Percentiles rank a stretch among this genome's conserved stretches.
Evolutionary conservation across 1,284 basidiomycete species (phyloP).

Genomic region (Flammula alnicola): DNA sequence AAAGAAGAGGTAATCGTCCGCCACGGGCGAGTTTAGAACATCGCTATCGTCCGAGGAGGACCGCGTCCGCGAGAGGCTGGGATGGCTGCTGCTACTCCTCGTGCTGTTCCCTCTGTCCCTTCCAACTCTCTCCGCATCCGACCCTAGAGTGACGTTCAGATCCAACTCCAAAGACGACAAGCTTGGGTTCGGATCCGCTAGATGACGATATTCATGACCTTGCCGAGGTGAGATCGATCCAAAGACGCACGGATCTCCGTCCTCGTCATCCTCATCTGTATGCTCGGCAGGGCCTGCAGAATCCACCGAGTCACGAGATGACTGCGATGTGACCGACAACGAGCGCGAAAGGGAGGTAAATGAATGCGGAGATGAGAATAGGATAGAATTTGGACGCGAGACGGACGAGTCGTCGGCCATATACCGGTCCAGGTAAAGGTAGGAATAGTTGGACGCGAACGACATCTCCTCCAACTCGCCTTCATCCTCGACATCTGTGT

Average conservation of each 20-base stretch:
- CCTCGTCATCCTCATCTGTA: slow-evolving; percentile 6
- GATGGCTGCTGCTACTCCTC: slow-evolving; percentile 20
- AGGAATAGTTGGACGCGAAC: neutral
- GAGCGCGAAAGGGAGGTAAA: slow-evolving; percentile 26
- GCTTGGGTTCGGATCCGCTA: slow-evolving; percentile 13
- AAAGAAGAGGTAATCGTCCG: slow-evolving; percentile 18
- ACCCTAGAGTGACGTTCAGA: slow-evolving; percentile 1
- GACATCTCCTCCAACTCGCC: slow-evolving; percentile 1
- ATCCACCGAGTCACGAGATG: slow-evolving; percentile 16
- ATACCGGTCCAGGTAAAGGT: neutral
- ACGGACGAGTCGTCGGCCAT: slow-evolving; percentile 4
- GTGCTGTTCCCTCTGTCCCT: slow-evolving; percentile 8
- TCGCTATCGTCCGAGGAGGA: slow-evolving; percentile 24
- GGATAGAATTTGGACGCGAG: slow-evolving; percentile 11
- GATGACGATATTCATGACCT: neutral
- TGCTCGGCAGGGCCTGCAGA: slow-evolving; percentile 7
- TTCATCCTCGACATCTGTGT: slow-evolving; percentile 3
- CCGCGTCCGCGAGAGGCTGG: slow-evolving; percentile 21
- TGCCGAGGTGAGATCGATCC: neutral
- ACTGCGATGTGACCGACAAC: slow-evolving; percentile 26
- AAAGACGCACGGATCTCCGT: neutral
- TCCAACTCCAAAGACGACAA: slow-evolving; percentile 24
- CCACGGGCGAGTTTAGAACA: slow-evolving; percentile 16
- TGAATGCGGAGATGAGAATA: slow-evolving; percentile 20
- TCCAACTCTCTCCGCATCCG: neutral